Evolutionary conservation across 148 eudicot species (phyloP).

Genomic region (Persicaria tinctoria): DNA sequence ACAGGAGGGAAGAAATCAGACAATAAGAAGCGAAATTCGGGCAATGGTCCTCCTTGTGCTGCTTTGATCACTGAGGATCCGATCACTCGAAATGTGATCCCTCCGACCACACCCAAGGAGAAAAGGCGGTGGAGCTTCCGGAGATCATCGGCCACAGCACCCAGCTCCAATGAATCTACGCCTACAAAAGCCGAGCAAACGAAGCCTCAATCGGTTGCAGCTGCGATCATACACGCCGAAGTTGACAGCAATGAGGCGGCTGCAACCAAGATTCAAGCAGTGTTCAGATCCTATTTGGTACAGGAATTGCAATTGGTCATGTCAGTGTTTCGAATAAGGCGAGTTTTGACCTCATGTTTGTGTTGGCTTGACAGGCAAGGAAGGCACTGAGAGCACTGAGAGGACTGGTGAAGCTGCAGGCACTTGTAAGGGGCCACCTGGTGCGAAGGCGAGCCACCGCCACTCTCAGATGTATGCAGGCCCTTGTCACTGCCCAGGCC

Average conservation of each 20-base stretch:
- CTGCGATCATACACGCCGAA: slow-evolving; percentile 4
- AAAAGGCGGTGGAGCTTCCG: slow-evolving; percentile 90
- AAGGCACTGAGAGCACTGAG: slow-evolving; percentile 77
- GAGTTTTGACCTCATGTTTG: neutral
- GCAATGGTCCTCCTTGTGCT: slow-evolving; percentile 3
- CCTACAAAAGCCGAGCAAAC: slow-evolving; percentile 15
- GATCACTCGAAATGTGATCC: slow-evolving; percentile 31
- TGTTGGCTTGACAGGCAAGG: slow-evolving; percentile 48
- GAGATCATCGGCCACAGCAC: slow-evolving; percentile 47
- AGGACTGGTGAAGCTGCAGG: slow-evolving; percentile 93
- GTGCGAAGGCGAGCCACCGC: slow-evolving; percentile 80
- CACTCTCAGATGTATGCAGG: slow-evolving; percentile 87
- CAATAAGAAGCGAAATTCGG: slow-evolving; percentile 16
- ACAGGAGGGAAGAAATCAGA: slow-evolving; percentile 19
- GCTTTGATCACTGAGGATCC: slow-evolving; percentile 17
- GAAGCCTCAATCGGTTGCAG: slow-evolving; percentile 18
- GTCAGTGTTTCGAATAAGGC: neutral
- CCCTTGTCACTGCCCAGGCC: slow-evolving; percentile 71
- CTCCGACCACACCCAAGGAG: slow-evolving; percentile 63
- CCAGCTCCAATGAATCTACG: slow-evolving; percentile 9
- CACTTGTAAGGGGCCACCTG: slow-evolving; percentile 80
- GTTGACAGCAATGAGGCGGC: slow-evolving; percentile 41
- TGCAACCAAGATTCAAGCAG: slow-evolving; percentile 70
- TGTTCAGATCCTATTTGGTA: slow-evolving; percentile 71
- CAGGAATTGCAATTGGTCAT: neutral